Base-by-base conservation (phyloP, 495 filamentous ascomycete genomes). In the Penicillium mononematosum region DNA sequence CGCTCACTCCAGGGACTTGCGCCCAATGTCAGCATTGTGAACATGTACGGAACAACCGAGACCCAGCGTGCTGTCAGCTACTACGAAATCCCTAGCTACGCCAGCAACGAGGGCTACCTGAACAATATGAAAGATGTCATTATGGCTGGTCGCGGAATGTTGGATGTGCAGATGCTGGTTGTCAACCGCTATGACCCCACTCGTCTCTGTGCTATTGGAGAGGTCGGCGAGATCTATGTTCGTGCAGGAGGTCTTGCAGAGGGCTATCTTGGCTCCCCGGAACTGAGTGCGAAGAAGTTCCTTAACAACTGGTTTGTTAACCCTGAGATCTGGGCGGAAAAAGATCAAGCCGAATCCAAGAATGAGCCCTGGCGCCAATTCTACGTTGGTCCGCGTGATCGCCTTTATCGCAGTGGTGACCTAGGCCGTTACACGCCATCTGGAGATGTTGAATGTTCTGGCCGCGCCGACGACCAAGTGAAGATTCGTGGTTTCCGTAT, bases 401-500 rank as follows among this genome's bases (percentile, higher is more conserved):
- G 94, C 17, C 70, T 98, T 31, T 97, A 98, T 67, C 76, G 88
- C 7, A 91, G 84, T 32, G 92, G 91, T 25, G 91, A 96, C 69
- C 75, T 96, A 2, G 92, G 91, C 10, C 74, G 85, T 16, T 95
- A 90, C 59, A 82, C 83, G 39, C 81, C 84, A 4, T 80, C 86
- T 48, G 94, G 92, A 39, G 84, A 87, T 60, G 85, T 89, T 29
- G 87, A 88, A 59, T 88, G 83, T 62, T 81, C 83, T 25, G 92
- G 92, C 19, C 84, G 94, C 48, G 88, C 85, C 10, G 94, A 98
- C 65, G 82, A 90, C 62, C 94, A 98, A 63, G 88, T 96, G 68
- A 97, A 97, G 76, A 96, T 98, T 59, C 87, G 93, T 49, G 93
- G 93, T 5, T 97, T 98, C 78, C 81, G 93, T 50, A 95, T 98